These are phyloP conservation scores for Anisodus acutangulus DNA, from an alignment of 257 asterid genomes.

Conservation along the genomic window DNA sequence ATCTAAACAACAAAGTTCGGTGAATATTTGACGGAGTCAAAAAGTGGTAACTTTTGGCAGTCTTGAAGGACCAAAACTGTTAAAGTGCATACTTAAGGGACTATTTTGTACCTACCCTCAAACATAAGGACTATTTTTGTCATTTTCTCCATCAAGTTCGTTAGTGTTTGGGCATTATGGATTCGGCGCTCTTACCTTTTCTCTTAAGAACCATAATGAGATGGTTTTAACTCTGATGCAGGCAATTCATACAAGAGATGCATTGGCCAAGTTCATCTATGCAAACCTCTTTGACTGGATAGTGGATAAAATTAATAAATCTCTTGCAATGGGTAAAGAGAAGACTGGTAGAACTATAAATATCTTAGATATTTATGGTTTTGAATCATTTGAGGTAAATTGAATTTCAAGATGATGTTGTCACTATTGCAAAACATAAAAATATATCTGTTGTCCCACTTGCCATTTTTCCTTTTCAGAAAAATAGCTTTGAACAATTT, in stretches of 20 bases:
- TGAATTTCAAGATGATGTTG: background rate
- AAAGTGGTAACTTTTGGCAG: no score
- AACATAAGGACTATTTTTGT: no score
- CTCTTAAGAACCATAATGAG: background rate
- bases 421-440: background rate
- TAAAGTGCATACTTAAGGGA: no score
- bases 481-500: constrained; percentile 46
- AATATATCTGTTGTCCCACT: constrained; percentile 30
- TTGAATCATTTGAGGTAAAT: constrained; percentile 78
- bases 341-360: constrained; percentile 64
- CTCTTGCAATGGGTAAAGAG: constrained; percentile 61
- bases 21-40: no score
- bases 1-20: no score
- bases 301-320: constrained; percentile 70
- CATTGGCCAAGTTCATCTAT: constrained; percentile 80
- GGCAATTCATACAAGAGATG: constrained; percentile 84
- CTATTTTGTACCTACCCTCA: no score
- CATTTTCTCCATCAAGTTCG: no score
- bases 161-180: background rate
- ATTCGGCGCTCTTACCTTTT: background rate
- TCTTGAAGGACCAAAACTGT: no score
- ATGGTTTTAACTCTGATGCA: constrained; percentile 33
- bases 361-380: constrained; percentile 87
- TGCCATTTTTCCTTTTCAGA: constrained; percentile 42
- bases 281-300: constrained; percentile 89